Evolutionary conservation across 805 yeast genomes (phyloP), one percentile per base, ranked within the genome.

Genomic region (Candida boidinii): DNA sequence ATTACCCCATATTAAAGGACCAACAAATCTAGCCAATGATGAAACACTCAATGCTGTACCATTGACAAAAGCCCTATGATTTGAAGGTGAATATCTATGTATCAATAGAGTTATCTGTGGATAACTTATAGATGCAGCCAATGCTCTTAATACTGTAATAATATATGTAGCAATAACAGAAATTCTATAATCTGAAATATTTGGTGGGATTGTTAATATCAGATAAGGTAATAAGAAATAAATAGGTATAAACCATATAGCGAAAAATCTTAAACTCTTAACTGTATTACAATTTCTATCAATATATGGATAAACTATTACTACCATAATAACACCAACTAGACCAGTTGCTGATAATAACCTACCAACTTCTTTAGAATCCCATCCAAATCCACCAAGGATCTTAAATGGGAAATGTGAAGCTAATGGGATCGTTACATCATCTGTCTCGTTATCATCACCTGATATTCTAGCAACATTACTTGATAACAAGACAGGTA

Each of bases 31-130:
- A 1, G 81, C 78, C 23, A 69, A 50, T 1, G 83, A 66, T 14
- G 69, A 53, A 24, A 67, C 59, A 26, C 76, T 66, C 49, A 75
- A 64, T 3, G 76, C 61, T 13, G 73, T 62, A 11, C 79, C 77
- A 46, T 77, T 77, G 35, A 77, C 64, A 43, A 71, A 64, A 2
- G 79, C 80, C 30, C 79, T 60, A 40, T 74, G 68, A 39, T 66
- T 59, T 16, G 73, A 62, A 10, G 67, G 66, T 2, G 79, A 64
- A 6, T 72, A 66, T 30, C 76, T 60, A 49, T 73, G 80, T 23
- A 74, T 62, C 34, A 77, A 56, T 16, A 76, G 55, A 39, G 71
- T 49, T 17, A 73, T 54, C 37, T 68, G 72, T 6, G 84, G 80
- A 38, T 64, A 68, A 9, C 73, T 60, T 37, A 71, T 53, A 1